Evolutionary conservation across 1,284 basidiomycete genomes (phyloP).

Genomic region (Acaromyces ingoldii): DNA sequence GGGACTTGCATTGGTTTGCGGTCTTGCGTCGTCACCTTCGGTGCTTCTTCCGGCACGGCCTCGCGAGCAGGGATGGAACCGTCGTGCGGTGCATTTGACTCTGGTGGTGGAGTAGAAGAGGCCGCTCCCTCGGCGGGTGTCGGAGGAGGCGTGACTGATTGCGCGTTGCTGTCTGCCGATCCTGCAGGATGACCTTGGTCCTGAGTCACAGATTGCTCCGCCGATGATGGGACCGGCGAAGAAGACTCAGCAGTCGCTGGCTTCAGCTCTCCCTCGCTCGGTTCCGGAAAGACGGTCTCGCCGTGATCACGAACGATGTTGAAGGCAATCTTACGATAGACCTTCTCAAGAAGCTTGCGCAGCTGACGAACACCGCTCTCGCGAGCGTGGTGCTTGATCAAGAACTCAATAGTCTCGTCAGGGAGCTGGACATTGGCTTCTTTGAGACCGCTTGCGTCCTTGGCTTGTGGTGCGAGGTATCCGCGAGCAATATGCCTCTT

Average conservation of each 20-base stretch:
- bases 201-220: neutral
- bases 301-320: slow-evolving; percentile 88
- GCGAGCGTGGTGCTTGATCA: slow-evolving; percentile 94
- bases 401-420: slow-evolving; percentile 67
- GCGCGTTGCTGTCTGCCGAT: slow-evolving; percentile 38
- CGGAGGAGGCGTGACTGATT: slow-evolving; percentile 41
- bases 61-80: too few species aligned
- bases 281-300: slow-evolving; percentile 77
- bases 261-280: slow-evolving; percentile 51
- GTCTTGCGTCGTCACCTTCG: slow-evolving; percentile 66
- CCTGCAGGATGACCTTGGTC: slow-evolving; percentile 8
- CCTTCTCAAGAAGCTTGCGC: slow-evolving; percentile 59
- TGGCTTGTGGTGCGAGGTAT: slow-evolving; percentile 91
- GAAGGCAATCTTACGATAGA: slow-evolving; percentile 93
- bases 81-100: slow-evolving; percentile 10
- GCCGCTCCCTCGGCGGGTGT: slow-evolving; percentile 13
- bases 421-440: slow-evolving; percentile 45
- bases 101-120: slow-evolving; percentile 8
- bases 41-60: slow-evolving; percentile 24
- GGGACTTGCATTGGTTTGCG: slow-evolving; percentile 80
- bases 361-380: slow-evolving; percentile 68
- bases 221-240: neutral
- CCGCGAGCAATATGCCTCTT: slow-evolving; percentile 85
- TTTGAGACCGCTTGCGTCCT: slow-evolving; percentile 75
- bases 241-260: slow-evolving; percentile 25